Evolutionary conservation across 805 yeast species (phyloP).

Genomic region (Candida argentea): DNA sequence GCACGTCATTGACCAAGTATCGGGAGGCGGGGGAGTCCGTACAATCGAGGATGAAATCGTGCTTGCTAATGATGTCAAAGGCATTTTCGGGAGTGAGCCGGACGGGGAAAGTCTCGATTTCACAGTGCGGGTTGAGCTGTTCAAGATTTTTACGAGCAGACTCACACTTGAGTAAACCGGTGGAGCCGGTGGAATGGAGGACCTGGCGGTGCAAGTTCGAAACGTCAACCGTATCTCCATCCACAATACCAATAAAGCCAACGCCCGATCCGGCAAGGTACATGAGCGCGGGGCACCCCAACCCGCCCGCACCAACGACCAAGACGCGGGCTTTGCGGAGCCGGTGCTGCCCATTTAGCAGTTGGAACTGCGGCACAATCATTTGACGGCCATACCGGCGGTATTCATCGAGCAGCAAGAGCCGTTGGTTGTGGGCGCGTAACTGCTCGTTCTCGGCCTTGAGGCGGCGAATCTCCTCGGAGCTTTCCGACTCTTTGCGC

Average conservation of each 20-base stretch:
- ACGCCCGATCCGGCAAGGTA: slow-evolving; percentile 85
- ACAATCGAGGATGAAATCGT: slow-evolving; percentile 81
- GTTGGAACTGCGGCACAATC: slow-evolving; percentile 77
- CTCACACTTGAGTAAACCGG: slow-evolving; percentile 67
- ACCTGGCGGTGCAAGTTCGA: slow-evolving; percentile 89
- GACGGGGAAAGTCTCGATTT: slow-evolving; percentile 39
- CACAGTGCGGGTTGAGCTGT: slow-evolving; percentile 60
- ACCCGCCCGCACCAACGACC: slow-evolving; percentile 94
- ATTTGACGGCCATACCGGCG: slow-evolving; percentile 87
- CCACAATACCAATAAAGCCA: slow-evolving; percentile 78
- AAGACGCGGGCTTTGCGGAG: slow-evolving; percentile 52
- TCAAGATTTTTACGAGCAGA: slow-evolving; percentile 55
- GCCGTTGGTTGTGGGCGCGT: too few relatives aligned
- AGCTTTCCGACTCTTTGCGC: too few relatives aligned
- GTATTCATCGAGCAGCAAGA: slow-evolving; percentile 52
- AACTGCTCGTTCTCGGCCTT: too few relatives aligned
- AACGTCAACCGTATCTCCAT: slow-evolving; percentile 71
- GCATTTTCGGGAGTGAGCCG: slow-evolving; percentile 49
- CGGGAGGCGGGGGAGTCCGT: slow-evolving; percentile 89
- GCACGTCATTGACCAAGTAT: slow-evolving; percentile 77
- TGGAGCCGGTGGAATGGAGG: slow-evolving; percentile 55
- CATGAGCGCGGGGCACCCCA: slow-evolving; percentile 85
- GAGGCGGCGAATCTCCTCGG: too few relatives aligned
- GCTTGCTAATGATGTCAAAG: slow-evolving; percentile 46
- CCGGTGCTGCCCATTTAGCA: slow-evolving; percentile 38